Percentiles rank a stretch among this genome's conserved stretches.
phyloP scores from a whole-genome alignment of 2,329 filamentous ascomycete species.

The Lachnellula arida region DNA sequence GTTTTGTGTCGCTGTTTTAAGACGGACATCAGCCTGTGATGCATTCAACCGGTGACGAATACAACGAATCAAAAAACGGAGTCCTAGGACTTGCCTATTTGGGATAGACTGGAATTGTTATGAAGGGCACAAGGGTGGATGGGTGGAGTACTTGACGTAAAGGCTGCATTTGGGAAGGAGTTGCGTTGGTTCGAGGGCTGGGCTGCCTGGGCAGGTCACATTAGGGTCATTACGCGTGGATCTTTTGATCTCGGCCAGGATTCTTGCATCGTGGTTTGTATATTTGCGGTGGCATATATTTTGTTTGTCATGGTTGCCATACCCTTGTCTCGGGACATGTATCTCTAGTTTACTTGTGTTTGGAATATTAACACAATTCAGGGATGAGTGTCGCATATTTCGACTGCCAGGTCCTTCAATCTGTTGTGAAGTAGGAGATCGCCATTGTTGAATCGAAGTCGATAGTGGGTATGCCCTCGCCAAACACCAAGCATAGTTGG shows the following conservation, averaged over 20 bases:
- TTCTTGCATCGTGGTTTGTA: background rate
- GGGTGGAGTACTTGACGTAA: background rate
- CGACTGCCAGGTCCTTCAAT: background rate
- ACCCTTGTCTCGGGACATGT: background rate
- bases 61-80: background rate
- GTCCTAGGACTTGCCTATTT: constrained; percentile 4
- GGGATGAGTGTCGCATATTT: background rate
- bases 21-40: constrained; percentile 3
- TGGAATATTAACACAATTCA: background rate
- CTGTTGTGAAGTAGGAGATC: background rate
- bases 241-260: background rate
- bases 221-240: background rate
- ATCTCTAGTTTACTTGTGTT: background rate
- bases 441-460: too few species aligned
- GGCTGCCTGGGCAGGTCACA: too few species aligned
- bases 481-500: too few species aligned
- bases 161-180: constrained; percentile 2
- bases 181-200: background rate
- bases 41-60: constrained; percentile 4
- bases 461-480: too few species aligned
- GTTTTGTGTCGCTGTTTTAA: background rate
- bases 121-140: constrained; percentile 2
- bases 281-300: background rate
- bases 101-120: background rate
- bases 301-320: background rate